Base-by-base conservation (phyloP, 768 basidiomycete genomes). In the Serendipita vermifera region DNA sequence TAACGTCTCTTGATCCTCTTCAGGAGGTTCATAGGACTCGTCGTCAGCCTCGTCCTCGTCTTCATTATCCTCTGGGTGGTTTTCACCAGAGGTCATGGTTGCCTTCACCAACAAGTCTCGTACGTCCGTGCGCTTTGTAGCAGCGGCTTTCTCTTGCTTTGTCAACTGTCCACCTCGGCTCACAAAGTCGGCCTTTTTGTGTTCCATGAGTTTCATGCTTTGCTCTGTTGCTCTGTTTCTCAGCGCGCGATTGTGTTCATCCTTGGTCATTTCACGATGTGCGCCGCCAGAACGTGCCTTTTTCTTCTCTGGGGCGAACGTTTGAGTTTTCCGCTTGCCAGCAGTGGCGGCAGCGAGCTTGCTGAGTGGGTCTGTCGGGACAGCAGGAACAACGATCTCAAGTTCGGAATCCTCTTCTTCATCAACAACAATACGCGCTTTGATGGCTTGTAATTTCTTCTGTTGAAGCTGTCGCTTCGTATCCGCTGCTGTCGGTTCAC, bases 11-110 rank as follows among this genome's bases (percentile, higher is more conserved):
- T 22, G 22, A 31, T 51, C 27, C 32, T 51, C 46, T 22, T 51
- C 46, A n/a, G 17, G 46, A n/a, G 46, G 46, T 51, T 31, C 24
- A 51, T 51, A 51, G 9, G 17, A 22, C n/a, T 22, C 24, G 29
- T 51, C 46, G 9, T 51, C 46, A n/a, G 46, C 24, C n/a, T 51
- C 46, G 9, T 51, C 46, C 17, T 51, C 46, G 24, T 51, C 46
- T 24, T 29, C 35, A n/a, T 36, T 31, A 5, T 51, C 46, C 46
- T 27, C 15, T 11, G 46, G 24, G 9, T 51, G 46, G 24, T 29
- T 51, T 7, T 51, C 20, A 20, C 17, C n/a, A n/a, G n/a, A 31
- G 24, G 22, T 51, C n/a, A 22, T 51, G 20, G 9, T 7, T 22
- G 29, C 46, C n/a, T 31, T 31, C 17, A 27, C 24, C 7, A 27